phyloP scores from a whole-genome alignment of 2,329 filamentous ascomycete species.

The Colletotrichum sansevieriae region DNA sequence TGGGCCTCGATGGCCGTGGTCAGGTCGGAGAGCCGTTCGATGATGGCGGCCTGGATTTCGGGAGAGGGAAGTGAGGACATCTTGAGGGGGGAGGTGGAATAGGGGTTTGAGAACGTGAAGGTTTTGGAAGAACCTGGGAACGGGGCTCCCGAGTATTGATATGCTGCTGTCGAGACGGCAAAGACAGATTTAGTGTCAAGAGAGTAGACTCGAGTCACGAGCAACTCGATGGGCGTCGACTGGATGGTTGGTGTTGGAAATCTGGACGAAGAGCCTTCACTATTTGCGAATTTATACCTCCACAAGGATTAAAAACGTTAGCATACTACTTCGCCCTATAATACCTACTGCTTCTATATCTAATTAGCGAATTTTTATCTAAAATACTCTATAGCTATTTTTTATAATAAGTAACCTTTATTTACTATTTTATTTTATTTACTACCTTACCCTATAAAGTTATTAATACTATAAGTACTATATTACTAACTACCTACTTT shows the following conservation, averaged over 20 bases:
- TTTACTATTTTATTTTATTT: no score
- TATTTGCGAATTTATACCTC: no score
- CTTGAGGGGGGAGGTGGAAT: no score
- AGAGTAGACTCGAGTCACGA: background rate
- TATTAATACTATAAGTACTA: no score
- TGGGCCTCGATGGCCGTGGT: constrained; percentile 49
- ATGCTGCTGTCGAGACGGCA: background rate
- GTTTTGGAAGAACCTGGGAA: background rate
- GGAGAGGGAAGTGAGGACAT: constrained; percentile 45
- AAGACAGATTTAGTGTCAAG: background rate
- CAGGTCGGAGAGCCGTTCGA: constrained; percentile 46
- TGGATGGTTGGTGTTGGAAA: background rate
- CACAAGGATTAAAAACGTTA: no score
- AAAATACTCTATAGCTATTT: no score
- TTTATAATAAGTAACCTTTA: no score
- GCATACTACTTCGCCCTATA: no score
- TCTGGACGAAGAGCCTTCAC: background rate
- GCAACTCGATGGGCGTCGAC: background rate
- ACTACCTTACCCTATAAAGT: no score
- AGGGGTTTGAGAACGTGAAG: background rate
- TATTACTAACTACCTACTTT: no score
- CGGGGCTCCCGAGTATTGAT: background rate
- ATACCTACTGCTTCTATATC: no score
- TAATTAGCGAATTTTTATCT: no score
- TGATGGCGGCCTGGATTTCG: constrained; percentile 47